Evolutionary conservation across 2,329 filamentous ascomycete species (phyloP), one percentile per base, ranked within the genome.

Genomic region (Pseudogymnoascus sp.): DNA sequence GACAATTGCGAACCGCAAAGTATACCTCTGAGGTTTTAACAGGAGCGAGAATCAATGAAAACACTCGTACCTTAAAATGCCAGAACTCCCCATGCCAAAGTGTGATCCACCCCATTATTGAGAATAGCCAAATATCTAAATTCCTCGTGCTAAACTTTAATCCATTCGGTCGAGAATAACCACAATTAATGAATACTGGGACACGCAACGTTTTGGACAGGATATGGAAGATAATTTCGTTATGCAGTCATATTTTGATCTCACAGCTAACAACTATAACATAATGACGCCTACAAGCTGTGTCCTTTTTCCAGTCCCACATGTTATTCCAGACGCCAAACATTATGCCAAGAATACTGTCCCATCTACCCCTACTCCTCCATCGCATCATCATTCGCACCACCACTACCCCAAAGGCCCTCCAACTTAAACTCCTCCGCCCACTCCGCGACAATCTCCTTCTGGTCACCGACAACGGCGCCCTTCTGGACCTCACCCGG

Each of bases 361-460:
- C 57, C 57, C 57, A 58, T 37, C 37, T 58, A 20, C 14, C 38
- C 25, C 59, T 66, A 71, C 57, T 70, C 68, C 58, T 70, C 63
- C 70, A 72, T 71, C 36, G 61, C 63, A 41, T 68, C 70, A 53
- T 67, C 68, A 18, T 60, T 64, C 50, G 62, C 63, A n/a, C 62
- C 66, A 15, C 60, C 66, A 9, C 50, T 53, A 9, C 90, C 91
- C 89, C 90, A 97, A 12, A 99, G 76, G 1, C 91, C 94, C 64
- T 97, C 94, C 7, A 99, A 81, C 78, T 93, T 92, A 76, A 99
- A 97, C 75, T 97, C 93, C 69, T 90, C 86, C 6, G 92, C 90
- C 91, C 93, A 96, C 73, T 95, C 87, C 9, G 88, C 89, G 61
- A 97, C 91, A 72, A 97, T 90, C 75, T 91, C 78, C 78, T 95